phyloP scores from a whole-genome alignment of 805 yeast species.

The Yarrowia keelungensis region DNA sequence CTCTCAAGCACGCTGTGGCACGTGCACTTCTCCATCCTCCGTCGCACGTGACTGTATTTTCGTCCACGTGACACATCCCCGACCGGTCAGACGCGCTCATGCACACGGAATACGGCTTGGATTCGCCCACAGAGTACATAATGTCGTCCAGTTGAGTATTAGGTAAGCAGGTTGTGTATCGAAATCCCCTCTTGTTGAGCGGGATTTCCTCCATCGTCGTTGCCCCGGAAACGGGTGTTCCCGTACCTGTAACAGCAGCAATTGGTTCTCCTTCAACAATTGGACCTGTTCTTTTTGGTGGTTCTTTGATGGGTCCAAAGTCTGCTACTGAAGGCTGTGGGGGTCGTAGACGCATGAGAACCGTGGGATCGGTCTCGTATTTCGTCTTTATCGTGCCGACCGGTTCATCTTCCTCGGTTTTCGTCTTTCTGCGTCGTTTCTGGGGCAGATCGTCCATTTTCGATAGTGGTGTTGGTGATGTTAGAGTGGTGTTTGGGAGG shows the following conservation, averaged over 20 bases:
- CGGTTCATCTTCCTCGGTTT: slow-evolving; percentile 4
- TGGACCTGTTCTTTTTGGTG: slow-evolving; percentile 24
- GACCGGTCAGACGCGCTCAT: slow-evolving; percentile 74
- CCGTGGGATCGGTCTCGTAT: slow-evolving; percentile 31
- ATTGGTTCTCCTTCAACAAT: slow-evolving; percentile 6
- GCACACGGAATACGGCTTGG: slow-evolving; percentile 67
- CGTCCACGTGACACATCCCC: slow-evolving; percentile 42
- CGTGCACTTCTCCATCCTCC: slow-evolving; percentile 84
- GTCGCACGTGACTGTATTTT: slow-evolving; percentile 56
- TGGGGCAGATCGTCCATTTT: slow-evolving; percentile 28
- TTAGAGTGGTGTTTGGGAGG: slow-evolving; percentile 19
- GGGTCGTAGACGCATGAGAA: slow-evolving; percentile 20
- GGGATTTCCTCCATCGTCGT: slow-evolving; percentile 74
- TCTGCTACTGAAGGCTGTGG: slow-evolving; percentile 32
- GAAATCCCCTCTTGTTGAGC: slow-evolving; percentile 76
- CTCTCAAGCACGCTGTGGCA: slow-evolving; percentile 74
- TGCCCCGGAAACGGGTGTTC: slow-evolving; percentile 20
- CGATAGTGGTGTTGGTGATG: slow-evolving; percentile 1
- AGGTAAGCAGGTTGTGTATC: slow-evolving; percentile 80
- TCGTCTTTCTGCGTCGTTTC: slow-evolving; percentile 31
- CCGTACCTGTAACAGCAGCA: slow-evolving; percentile 20
- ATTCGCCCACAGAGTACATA: slow-evolving; percentile 74
- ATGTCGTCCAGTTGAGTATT: slow-evolving; percentile 59
- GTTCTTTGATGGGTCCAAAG: slow-evolving; percentile 30
- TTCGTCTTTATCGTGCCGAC: not conserved